Evolutionary conservation across 75 land plant genomes (phyloP), one percentile per base, ranked within the genome.

Genomic region (Picea sitchensis): DNA sequence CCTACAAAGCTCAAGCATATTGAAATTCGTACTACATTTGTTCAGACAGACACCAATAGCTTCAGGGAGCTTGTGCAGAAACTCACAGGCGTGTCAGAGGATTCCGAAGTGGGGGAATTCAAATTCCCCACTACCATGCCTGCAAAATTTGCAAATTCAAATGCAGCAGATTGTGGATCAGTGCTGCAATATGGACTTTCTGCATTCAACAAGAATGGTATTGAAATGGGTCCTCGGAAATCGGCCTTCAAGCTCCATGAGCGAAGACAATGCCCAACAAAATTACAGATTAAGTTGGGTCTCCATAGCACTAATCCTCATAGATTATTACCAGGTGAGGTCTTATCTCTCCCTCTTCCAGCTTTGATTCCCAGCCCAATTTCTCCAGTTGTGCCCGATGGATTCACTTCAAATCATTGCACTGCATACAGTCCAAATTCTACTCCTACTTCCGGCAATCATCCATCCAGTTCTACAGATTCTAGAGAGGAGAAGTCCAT

Each of bases 51-150:
- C 57, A 76, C 71, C 11, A 60, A 36, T 17, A 83, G 67, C 56
- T 83, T 83, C 34, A 81, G 84, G 59, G 83, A 81, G 72, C 71
- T 83, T 23, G 85, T 83, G 79, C 85, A 83, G 78, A 83, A 83
- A 65, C 84, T 83, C 23, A 83, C 85, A 17, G 85, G 85, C 18
- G 84, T 82, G 2, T 73, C 84, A 17, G 84, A 82, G 34, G 51
- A 44, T 20, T 68, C 76, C 7, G 81, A 54, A 61, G 81, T 59
- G 71, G 71, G 9, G 41, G 71, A 15, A 51, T 51, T 51, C 63
- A 82, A 82, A 65, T 65, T 82, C 63, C 81, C 81, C 7, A 65
- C 80, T 62, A 79, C 83, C 51, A 30, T 82, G 71, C 75, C 75
- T 41, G 65, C 81, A 4, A 65, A 60, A 72, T 71, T 44, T 15